A percentile compares a stretch with the other conserved stretches of the same genome.
phyloP scores from a whole-genome alignment of 768 basidiomycete species.

The Daedalea quercina region DNA sequence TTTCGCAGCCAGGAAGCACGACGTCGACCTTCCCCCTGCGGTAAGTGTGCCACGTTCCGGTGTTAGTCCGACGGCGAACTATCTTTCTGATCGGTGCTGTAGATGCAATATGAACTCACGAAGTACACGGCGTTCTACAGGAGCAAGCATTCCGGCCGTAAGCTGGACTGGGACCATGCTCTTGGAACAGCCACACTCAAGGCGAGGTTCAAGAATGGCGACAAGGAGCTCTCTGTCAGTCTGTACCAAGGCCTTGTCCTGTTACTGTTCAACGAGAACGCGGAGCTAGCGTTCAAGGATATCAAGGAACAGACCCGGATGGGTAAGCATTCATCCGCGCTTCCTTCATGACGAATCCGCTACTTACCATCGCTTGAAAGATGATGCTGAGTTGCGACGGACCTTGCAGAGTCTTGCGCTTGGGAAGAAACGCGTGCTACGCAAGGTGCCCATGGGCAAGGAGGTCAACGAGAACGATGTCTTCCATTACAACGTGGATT shows the following conservation, averaged over 20 bases:
- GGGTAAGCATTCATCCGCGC: slow-evolving; percentile 40
- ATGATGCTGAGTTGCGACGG: slow-evolving; percentile 64
- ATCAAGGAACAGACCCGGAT: slow-evolving; percentile 64
- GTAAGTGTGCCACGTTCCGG: slow-evolving; percentile 32
- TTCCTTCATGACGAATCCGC: slow-evolving; percentile 6
- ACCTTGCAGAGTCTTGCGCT: slow-evolving; percentile 91
- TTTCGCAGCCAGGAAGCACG: slow-evolving; percentile 47
- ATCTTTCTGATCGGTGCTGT: slow-evolving; percentile 9
- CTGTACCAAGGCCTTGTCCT: slow-evolving; percentile 87
- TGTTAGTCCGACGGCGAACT: neutral
- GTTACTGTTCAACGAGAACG: slow-evolving; percentile 73
- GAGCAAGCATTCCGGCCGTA: slow-evolving; percentile 65
- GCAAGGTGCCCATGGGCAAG: slow-evolving; percentile 69
- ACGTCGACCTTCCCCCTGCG: slow-evolving; percentile 44
- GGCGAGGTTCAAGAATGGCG: slow-evolving; percentile 56
- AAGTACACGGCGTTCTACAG: slow-evolving; percentile 70
- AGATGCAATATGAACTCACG: slow-evolving; percentile 72
- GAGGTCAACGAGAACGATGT: slow-evolving; percentile 73
- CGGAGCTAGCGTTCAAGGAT: slow-evolving; percentile 55
- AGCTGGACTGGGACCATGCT: slow-evolving; percentile 81
- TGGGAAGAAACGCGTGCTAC: slow-evolving; percentile 83
- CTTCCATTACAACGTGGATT: slow-evolving; percentile 79
- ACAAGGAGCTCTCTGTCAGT: slow-evolving; percentile 87
- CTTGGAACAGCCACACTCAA: slow-evolving; percentile 78
- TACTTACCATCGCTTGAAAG: slow-evolving; percentile 32